Conservation (phyloP, 495 filamentous ascomycete genomes). For the Aspergillus panamensis region DNA sequence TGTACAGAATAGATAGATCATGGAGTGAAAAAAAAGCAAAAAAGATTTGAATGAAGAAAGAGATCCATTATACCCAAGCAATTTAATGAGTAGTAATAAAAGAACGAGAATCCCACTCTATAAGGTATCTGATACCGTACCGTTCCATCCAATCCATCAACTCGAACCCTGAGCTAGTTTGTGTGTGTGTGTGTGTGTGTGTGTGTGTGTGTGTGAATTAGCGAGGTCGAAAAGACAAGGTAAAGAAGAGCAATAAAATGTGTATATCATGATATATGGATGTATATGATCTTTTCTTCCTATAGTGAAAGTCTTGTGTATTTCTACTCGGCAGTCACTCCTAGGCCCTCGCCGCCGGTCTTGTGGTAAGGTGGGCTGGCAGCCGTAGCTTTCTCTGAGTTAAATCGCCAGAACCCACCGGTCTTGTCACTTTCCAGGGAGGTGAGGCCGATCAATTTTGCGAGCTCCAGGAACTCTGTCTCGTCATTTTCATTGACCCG, state of each 20-base stretch:
- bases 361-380: slow-evolving; percentile 45
- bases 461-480: slow-evolving; percentile 55
- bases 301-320: neutral
- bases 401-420: slow-evolving; percentile 84
- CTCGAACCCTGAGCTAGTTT: neutral
- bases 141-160: neutral
- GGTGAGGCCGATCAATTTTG: slow-evolving; percentile 49
- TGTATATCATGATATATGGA: neutral
- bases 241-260: neutral
- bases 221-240: neutral
- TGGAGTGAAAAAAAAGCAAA: neutral
- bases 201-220: neutral
- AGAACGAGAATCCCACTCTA: neutral
- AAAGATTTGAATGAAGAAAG: neutral
- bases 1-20: neutral
- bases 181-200: too few species aligned
- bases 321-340: slow-evolving; percentile 23
- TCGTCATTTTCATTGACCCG: slow-evolving; percentile 50
- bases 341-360: slow-evolving; percentile 39
- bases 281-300: neutral
- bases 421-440: slow-evolving; percentile 76
- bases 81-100: neutral
- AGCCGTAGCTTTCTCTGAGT: slow-evolving; percentile 57
- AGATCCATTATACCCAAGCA: neutral
- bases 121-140: neutral